Evolutionary conservation across 2,329 filamentous ascomycete species (phyloP), one percentile per base, ranked within the genome.

Genomic region (Incumbomyces delicatus): DNA sequence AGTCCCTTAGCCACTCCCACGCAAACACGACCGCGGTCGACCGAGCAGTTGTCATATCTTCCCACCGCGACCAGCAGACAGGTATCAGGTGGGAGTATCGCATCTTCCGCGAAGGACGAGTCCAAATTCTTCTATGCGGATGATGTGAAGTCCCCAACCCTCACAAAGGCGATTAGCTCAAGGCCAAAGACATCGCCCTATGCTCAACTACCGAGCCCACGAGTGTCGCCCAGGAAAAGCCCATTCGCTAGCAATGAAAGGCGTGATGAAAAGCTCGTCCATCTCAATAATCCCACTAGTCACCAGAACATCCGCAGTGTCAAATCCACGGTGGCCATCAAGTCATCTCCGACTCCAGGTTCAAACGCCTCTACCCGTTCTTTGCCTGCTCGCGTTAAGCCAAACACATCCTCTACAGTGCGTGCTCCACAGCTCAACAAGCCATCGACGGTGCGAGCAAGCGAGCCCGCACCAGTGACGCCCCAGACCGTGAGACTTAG

Each of bases 121-220:
- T 47, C 50, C 47, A 40, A 87, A 68, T 96, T 96, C 74, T 95
- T 98, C 63, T 89, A 94, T 62, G 92, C 89, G 22, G 87, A 81
- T 62, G 87, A 95, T 56, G 84, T 76, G 33, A 81, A 77, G 56
- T 65, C 70, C 17, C 54, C 67, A 22, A 66, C 66, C 29, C 33
- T 49, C 53, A 22, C 48, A 68, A 46, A 65, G 63, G 2, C 59
- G 8, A 58, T n/a, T 48, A 16, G 33, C 48, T 50, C 59, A 40
- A 45, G 54, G 18, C 47, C 52, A 41, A 51, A 60, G 13, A 63
- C 63, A 49, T 63, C 63, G 48, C 62, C 62, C 33, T 61, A 38
- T 20, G 42, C 34, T 48, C 49, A 48, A 33, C 52, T 54, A 53
- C 50, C 52, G 54, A 18, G 47, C 44, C 34, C 16, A 22, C 47